Evolutionary conservation across 192 early-diverging fungal genomes (phyloP).

Genomic region (Linnemannia zychae): DNA sequence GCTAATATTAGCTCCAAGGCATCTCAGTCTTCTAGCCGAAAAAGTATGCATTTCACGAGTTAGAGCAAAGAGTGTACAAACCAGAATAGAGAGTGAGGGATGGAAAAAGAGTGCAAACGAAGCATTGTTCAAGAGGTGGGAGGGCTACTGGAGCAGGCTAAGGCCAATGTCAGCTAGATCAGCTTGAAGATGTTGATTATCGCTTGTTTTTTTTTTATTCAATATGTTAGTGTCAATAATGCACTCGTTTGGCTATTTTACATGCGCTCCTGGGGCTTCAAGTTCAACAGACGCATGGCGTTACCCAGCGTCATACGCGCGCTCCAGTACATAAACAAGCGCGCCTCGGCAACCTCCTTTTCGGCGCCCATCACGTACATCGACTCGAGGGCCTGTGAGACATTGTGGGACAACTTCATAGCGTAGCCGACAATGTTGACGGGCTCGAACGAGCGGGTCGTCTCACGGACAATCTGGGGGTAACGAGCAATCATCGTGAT

Average conservation of each 20-base stretch:
- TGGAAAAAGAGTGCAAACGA: no score
- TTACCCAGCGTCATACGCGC: constrained; percentile 90
- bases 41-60: no score
- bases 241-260: constrained; percentile 71
- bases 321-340: constrained; percentile 88
- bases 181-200: no score
- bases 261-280: constrained; percentile 92
- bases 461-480: constrained; percentile 86
- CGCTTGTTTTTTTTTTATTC: no score
- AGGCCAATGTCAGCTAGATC: no score
- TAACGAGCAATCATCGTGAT: constrained; percentile 84
- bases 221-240: no score
- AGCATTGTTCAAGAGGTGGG: no score
- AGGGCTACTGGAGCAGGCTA: no score
- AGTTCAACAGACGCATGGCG: constrained; percentile 84
- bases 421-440: constrained; percentile 88
- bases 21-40: no score
- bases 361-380: constrained; percentile 83
- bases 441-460: constrained; percentile 81
- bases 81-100: no score
- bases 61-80: no score
- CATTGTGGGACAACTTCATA: constrained; percentile 84
- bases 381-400: constrained; percentile 83
- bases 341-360: constrained; percentile 84
- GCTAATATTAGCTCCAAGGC: no score